phyloP scores from a whole-genome alignment of 2,329 filamentous ascomycete species.

The Atkinsonella texensis region DNA sequence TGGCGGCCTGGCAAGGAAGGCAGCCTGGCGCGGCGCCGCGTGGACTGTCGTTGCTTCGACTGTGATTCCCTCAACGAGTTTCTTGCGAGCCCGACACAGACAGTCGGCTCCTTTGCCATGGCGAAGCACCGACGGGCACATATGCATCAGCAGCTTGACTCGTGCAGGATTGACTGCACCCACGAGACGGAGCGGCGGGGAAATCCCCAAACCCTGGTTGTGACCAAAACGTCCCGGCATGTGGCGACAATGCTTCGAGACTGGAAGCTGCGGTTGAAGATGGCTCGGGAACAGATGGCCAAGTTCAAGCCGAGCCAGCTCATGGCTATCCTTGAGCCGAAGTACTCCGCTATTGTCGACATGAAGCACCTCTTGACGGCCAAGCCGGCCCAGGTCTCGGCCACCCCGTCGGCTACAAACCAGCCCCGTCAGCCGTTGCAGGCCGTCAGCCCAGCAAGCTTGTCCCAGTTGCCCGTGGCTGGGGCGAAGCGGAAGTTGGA shows the following conservation, averaged over 20 bases:
- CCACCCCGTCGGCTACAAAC: not conserved
- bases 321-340: not conserved
- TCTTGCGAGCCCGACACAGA: conserved; percentile 8
- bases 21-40: conserved; percentile 1
- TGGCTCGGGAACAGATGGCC: not conserved
- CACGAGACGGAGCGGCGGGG: conserved; percentile 9
- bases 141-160: conserved; percentile 11
- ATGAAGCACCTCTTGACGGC: not conserved
- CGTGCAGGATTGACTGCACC: conserved; percentile 9
- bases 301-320: not conserved
- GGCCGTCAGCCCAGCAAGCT: not conserved
- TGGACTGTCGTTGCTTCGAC: conserved; percentile 13
- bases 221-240: conserved; percentile 13
- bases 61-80: conserved; percentile 17
- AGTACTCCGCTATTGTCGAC: not conserved
- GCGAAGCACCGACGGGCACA: conserved; percentile 10
- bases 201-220: conserved; percentile 10
- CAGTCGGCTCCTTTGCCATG: not conserved
- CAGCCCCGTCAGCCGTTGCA: not conserved
- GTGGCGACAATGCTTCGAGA: conserved; percentile 4
- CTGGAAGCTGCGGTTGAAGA: not conserved
- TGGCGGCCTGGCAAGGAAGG: conserved; percentile 8
- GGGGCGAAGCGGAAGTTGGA: not conserved
- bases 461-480: not conserved
- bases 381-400: not conserved